Evolutionary conservation across 139 green algal genomes (phyloP).

Genomic region (Bryopsis sp.): DNA sequence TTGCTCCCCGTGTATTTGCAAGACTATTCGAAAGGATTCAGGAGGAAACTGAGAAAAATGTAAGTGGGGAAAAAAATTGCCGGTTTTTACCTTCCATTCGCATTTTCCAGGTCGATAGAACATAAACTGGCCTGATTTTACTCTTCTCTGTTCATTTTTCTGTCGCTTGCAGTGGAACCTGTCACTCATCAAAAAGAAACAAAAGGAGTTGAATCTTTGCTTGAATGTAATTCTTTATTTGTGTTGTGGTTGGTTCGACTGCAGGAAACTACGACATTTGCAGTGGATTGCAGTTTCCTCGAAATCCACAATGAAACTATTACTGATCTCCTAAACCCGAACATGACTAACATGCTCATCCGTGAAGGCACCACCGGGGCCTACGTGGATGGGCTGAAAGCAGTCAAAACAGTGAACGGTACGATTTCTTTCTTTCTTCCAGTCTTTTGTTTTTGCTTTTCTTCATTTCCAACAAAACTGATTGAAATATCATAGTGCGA

Average conservation of each 20-base stretch:
- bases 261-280: neutral
- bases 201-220: neutral
- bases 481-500: neutral
- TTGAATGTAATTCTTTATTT: neutral
- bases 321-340: constrained; percentile 65
- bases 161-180: no score
- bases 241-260: neutral
- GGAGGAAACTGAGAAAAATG: constrained; percentile 37
- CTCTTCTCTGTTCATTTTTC: no score
- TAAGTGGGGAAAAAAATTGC: no score
- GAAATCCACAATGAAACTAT: constrained; percentile 98
- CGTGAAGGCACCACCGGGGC: constrained; percentile 62
- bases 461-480: neutral
- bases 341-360: constrained; percentile 42
- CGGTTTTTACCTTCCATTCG: no score
- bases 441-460: no score
- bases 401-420: constrained; percentile 23
- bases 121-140: no score
- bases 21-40: constrained; percentile 67
- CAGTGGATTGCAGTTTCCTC: constrained; percentile 40
- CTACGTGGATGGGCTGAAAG: constrained; percentile 74
- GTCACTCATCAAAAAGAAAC: no score
- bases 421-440: no score
- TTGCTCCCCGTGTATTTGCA: constrained; percentile 77
- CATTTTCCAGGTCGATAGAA: no score